Evolutionary conservation across 768 basidiomycete species (phyloP).

Genomic region (Trametes cinnabarina): DNA sequence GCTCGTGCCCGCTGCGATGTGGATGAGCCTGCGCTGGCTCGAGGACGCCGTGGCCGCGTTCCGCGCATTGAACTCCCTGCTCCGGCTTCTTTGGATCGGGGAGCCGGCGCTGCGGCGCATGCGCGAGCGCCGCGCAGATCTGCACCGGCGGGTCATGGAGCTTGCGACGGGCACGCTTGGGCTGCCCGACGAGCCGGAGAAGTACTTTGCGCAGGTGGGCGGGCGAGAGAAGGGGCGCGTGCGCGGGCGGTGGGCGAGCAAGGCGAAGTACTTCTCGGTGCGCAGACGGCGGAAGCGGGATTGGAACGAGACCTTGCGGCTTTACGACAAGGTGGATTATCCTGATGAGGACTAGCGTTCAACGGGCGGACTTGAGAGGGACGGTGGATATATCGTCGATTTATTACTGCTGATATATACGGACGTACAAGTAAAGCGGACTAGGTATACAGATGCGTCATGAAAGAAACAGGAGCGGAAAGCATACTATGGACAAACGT

Average conservation of each 20-base stretch:
- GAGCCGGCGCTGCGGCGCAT: slow-evolving; percentile 53
- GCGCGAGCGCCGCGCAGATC: slow-evolving; percentile 48
- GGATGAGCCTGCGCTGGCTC: slow-evolving; percentile 86
- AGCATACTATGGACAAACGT: neutral
- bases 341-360: slow-evolving; percentile 54
- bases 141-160: slow-evolving; percentile 66
- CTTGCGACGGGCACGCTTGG: slow-evolving; percentile 57
- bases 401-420: neutral
- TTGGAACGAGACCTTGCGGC: slow-evolving; percentile 82
- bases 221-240: slow-evolving; percentile 73
- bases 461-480: neutral
- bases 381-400: neutral
- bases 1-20: slow-evolving; percentile 75
- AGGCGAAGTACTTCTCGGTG: slow-evolving; percentile 75
- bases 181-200: slow-evolving; percentile 70
- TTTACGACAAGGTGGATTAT: slow-evolving; percentile 83
- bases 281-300: slow-evolving; percentile 77
- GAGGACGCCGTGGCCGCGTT: slow-evolving; percentile 81
- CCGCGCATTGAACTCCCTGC: slow-evolving; percentile 66
- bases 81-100: slow-evolving; percentile 62
- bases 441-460: neutral
- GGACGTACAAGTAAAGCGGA: neutral
- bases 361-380: too few species aligned
- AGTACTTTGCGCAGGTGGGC: slow-evolving; percentile 55
- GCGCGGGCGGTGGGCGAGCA: slow-evolving; percentile 64